Evolutionary conservation across 306 rosid genomes (phyloP).

Genomic region (Sphenostylis stenocarpa): DNA sequence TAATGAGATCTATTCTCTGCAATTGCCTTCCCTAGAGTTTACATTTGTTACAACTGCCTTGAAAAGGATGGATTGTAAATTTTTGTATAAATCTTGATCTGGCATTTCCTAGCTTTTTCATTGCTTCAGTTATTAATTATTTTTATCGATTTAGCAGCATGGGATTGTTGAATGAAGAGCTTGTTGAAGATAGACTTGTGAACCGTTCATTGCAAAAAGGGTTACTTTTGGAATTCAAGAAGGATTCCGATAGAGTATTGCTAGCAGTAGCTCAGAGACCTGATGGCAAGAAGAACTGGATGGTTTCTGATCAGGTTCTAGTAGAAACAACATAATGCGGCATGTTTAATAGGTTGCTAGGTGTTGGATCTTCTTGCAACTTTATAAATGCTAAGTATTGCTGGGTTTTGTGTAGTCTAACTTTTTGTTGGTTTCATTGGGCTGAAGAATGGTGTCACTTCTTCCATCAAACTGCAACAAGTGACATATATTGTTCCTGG

Average conservation of each 20-base stretch:
- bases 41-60: slow-evolving; percentile 6
- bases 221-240: slow-evolving; percentile 83
- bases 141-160: slow-evolving; percentile 42
- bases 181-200: slow-evolving; percentile 66
- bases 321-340: slow-evolving; percentile 77
- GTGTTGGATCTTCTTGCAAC: slow-evolving; percentile 56
- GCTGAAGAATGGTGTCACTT: slow-evolving; percentile 76
- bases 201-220: slow-evolving; percentile 68
- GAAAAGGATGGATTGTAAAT: slow-evolving; percentile 16
- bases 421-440: slow-evolving; percentile 31
- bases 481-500: slow-evolving; percentile 92
- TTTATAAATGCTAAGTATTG: slow-evolving; percentile 27
- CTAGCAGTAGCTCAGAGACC: slow-evolving; percentile 90
- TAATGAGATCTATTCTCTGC: background rate
- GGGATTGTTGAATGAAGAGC: slow-evolving; percentile 58
- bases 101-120: slow-evolving; percentile 20
- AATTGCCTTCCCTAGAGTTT: background rate
- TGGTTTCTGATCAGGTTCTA: slow-evolving; percentile 99
- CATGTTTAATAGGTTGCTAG: slow-evolving; percentile 93
- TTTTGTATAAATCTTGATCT: slow-evolving; percentile 5
- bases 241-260: slow-evolving; percentile 79
- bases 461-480: slow-evolving; percentile 93
- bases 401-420: slow-evolving; percentile 34
- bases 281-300: slow-evolving; percentile 99
- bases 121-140: slow-evolving; percentile 18